Percentiles rank a stretch among this genome's conserved stretches.
Conservation (phyloP, 2,329 filamentous ascomycete genomes). For the Penicillium fuscoglaucum region DNA sequence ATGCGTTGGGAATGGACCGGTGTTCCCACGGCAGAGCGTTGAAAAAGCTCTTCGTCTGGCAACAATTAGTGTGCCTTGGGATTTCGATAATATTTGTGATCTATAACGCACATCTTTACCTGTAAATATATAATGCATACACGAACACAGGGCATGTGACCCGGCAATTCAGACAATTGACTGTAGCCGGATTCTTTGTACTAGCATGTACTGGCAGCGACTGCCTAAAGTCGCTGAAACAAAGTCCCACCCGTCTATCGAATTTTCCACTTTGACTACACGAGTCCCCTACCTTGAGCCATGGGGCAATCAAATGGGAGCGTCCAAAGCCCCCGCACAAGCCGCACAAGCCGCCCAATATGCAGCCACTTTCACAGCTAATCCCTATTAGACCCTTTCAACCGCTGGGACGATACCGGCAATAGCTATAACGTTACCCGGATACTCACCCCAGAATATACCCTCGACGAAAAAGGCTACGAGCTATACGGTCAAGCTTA, state of each 20-base stretch:
- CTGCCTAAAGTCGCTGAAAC: not conserved
- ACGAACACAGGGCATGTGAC: not conserved
- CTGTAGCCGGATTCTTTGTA: not conserved
- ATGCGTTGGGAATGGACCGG: slow-evolving; percentile 27
- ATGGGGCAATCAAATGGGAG: not conserved
- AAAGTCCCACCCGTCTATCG: not conserved
- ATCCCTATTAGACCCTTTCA: too few relatives aligned
- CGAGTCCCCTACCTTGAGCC: not conserved
- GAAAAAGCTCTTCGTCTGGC: slow-evolving; percentile 24
- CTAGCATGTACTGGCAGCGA: not conserved
- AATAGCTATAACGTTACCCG: slow-evolving; percentile 9
- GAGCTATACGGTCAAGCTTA: slow-evolving; percentile 55
- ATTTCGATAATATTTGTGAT: slow-evolving; percentile 13
- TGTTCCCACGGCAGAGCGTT: slow-evolving; percentile 23
- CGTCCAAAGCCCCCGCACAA: not conserved
- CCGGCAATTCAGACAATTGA: not conserved
- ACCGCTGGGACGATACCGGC: not conserved
- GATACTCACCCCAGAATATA: slow-evolving; percentile 43
- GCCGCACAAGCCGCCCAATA: not conserved
- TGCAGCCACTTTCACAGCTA: not conserved
- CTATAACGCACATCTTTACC: not conserved
- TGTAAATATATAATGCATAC: not conserved
- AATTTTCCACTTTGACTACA: not conserved
- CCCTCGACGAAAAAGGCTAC: slow-evolving; percentile 51
- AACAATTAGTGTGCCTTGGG: slow-evolving; percentile 15